Base-by-base conservation (phyloP, 768 basidiomycete genomes). In the Candolleomyces eurysporus region DNA sequence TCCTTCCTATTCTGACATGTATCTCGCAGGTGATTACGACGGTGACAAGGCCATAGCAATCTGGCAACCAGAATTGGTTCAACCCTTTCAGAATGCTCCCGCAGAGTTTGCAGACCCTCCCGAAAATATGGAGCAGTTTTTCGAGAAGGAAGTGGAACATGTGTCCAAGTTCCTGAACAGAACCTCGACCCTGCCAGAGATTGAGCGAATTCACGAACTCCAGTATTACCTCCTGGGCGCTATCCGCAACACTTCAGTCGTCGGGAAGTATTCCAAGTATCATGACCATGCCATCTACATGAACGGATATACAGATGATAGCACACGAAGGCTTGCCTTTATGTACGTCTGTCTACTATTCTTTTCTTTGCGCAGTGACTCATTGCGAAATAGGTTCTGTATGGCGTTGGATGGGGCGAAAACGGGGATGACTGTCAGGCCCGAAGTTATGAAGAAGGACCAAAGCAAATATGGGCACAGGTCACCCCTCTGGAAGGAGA, bases 21-120 rank as follows among this genome's bases (percentile, higher is more conserved):
- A 13, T 31, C 11, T 48, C 58, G 14, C 40, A 85, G 88, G 88
- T 21, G 89, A 90, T 63, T 89, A 89, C 63, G 89, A 90, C 64
- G 89, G 89, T 1, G 89, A 89, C 62, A 85, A 80, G 17, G 82
- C 79, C 4, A 70, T 79, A 7, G 79, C 83, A 1, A 84, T 86
- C 36, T 89, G 84, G 82, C 77, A 87, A 31, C 82, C 82, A 0
- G 69, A 75, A 16, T 75, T 91, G 21, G 87, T 91, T 13, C 48
- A 71, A 4, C 55, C 65, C 1, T 92, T 92, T 69, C 68, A 62
- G n/a, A 83, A 85, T 62, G 83, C 88, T 0, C 71, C 80, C 39
- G 69, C 78, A 6, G 67, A 72, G 10, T 84, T 76, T 60, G 83
- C 86, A 0, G 66, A 76, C 4, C 79, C 83, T n/a, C 87, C 89